phyloP scores from a whole-genome alignment of 495 filamentous ascomycete species.

The Aspergillus conjunctus region DNA sequence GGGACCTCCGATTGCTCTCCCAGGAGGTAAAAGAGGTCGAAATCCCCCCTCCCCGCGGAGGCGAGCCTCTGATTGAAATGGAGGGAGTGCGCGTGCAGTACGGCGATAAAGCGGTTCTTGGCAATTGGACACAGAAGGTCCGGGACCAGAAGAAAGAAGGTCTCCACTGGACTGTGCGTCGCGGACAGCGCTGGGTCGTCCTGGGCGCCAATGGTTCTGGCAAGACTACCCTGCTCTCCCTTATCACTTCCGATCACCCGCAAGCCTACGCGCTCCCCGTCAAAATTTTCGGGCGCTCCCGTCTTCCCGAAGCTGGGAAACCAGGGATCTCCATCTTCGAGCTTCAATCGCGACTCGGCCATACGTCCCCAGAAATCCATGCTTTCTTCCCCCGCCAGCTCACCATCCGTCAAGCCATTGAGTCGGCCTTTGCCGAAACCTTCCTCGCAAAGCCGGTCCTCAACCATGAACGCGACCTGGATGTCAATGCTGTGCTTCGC shows the following conservation, averaged over 20 bases:
- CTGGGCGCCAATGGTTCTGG: conserved; percentile 82
- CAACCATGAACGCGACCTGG: conserved; percentile 49
- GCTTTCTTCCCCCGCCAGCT: conserved; percentile 84
- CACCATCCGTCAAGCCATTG: conserved; percentile 71
- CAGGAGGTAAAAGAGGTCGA: background rate
- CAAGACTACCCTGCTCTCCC: conserved; percentile 89
- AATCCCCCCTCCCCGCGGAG: conserved; percentile 21
- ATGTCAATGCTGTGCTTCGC: conserved; percentile 65
- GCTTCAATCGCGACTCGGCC: conserved; percentile 84
- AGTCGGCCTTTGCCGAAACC: conserved; percentile 88
- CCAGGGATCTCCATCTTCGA: conserved; percentile 88
- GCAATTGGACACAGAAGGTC: conserved; percentile 69
- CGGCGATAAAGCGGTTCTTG: conserved; percentile 71
- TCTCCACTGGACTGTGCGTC: conserved; percentile 78
- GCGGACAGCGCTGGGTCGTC: conserved; percentile 85
- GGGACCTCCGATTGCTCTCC: conserved; percentile 27
- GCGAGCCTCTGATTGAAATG: conserved; percentile 83
- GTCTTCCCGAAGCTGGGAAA: conserved; percentile 71
- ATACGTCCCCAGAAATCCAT: conserved; percentile 92
- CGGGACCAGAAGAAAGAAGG: conserved; percentile 54
- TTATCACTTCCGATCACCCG: conserved; percentile 94
- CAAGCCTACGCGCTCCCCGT: conserved; percentile 90
- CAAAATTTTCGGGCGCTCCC: conserved; percentile 76
- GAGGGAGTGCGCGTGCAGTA: conserved; percentile 78
- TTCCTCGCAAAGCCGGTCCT: conserved; percentile 71